Conservation (phyloP, 352 stramenopile genomes). For the Phytophthora rubi region DNA sequence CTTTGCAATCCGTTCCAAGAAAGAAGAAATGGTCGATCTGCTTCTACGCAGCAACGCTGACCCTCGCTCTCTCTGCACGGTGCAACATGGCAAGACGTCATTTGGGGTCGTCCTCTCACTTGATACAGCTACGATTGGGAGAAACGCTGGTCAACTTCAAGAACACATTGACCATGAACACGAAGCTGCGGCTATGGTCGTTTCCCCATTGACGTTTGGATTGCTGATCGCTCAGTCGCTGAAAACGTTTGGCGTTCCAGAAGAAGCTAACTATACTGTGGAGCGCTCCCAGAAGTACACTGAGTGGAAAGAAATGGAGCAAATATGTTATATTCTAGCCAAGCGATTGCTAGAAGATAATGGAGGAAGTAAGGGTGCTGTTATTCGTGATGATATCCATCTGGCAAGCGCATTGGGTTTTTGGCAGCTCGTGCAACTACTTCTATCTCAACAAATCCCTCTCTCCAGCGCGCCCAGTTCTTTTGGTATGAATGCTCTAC, state of each 20-base stretch:
- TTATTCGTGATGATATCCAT: slow-evolving; percentile 57
- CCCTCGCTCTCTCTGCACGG: slow-evolving; percentile 46
- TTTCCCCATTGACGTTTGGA: slow-evolving; percentile 57
- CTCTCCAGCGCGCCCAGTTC: slow-evolving; percentile 48
- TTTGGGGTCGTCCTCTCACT: slow-evolving; percentile 42
- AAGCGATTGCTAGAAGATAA: slow-evolving; percentile 41
- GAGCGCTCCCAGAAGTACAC: slow-evolving; percentile 26
- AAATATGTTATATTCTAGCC: slow-evolving; percentile 44
- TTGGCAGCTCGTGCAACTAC: slow-evolving; percentile 50
- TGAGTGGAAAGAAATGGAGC: slow-evolving; percentile 49
- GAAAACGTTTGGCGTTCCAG: slow-evolving; percentile 33
- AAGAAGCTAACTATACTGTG: slow-evolving; percentile 25
- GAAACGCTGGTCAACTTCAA: neutral
- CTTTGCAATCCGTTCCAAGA: slow-evolving; percentile 67
- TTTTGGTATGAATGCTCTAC: slow-evolving; percentile 50
- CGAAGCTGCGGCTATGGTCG: slow-evolving; percentile 17
- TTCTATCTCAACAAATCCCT: slow-evolving; percentile 59
- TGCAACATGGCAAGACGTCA: slow-evolving; percentile 44
- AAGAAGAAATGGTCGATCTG: slow-evolving; percentile 50
- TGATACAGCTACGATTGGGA: neutral
- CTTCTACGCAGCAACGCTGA: slow-evolving; percentile 51
- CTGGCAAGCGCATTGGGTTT: slow-evolving; percentile 55
- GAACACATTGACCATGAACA: neutral
- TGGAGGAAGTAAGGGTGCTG: slow-evolving; percentile 46
- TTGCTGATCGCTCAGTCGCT: slow-evolving; percentile 45